Base-by-base conservation (phyloP, 495 filamentous ascomycete genomes). In the Chaetomium fimeti region DNA sequence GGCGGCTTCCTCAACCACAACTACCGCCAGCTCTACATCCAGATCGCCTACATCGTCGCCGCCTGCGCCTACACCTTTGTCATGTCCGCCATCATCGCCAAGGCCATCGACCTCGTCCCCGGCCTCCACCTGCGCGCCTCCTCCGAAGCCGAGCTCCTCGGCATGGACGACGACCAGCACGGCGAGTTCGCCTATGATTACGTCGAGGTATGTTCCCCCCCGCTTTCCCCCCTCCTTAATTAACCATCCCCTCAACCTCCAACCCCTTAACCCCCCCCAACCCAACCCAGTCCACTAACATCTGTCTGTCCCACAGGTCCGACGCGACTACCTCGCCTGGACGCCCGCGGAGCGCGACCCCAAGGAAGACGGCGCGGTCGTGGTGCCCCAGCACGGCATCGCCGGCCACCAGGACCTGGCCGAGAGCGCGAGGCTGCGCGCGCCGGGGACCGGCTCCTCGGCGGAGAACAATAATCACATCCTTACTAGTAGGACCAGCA, bases 111-210 rank as follows among this genome's bases (percentile, higher is more conserved):
- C 79, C 76, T 86, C 67, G 87, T 94, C 58, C 94, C 94, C 7
- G 95, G 95, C 32, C 84, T 98, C 16, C 85, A 96, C 66, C 89
- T 98, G 63, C 90, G 94, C 52, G 94, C 94, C 13, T 91, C 87
- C 38, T 91, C 96, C 70, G 91, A 98, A 78, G 94, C 95, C n/a
- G 94, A 98, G 76, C 85, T 98, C 22, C 85, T 98, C 57, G 94
- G 94, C 62, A 97, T 98, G 93, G 94, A 98, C 69, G 95, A 98
- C 74, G 94, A 98, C 79, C 94, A 98, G 74, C 89, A 97, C 40
- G 94, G 94, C 72, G 94, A 98, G 77, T 98, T 98, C 73, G 95
- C 94, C 8, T 98, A 98, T 80, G 94, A 98, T 77, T 98, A 98
- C 76, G 94, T 98, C 69, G 94, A 98, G 82, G 74, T 75, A 71